Conservation (phyloP, 257 asterid genomes). For the Solanum neorickii region DNA sequence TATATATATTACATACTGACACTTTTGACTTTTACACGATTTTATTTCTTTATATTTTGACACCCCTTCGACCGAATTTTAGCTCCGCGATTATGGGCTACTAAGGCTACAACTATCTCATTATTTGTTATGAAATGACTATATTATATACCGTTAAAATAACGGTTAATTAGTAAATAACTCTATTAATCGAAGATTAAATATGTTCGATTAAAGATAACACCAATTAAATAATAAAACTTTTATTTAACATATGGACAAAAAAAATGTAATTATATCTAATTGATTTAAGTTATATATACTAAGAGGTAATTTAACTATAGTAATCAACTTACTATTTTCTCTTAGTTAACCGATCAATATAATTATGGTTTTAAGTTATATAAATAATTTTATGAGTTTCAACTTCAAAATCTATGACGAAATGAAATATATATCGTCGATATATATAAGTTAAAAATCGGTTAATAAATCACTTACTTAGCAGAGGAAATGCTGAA, state of each 20-base stretch:
- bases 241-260: background rate
- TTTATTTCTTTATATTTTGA: too few relatives aligned
- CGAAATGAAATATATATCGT: background rate
- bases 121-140: background rate
- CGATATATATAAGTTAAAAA: background rate
- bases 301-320: too few relatives aligned
- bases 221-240: background rate
- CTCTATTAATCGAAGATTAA: background rate
- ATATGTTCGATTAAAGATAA: background rate
- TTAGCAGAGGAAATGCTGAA: slow-evolving; percentile 27
- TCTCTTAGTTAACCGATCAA: background rate
- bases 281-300: background rate
- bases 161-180: background rate
- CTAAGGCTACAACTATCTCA: background rate
- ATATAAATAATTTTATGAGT: background rate
- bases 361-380: background rate
- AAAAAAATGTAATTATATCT: background rate
- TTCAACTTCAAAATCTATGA: background rate
- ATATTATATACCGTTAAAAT: background rate
- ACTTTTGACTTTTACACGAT: too few relatives aligned
- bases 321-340: background rate
- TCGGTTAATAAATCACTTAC: slow-evolving; percentile 1
- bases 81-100: background rate
- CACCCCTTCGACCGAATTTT: too few relatives aligned
- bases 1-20: background rate